Evolutionary conservation across 768 basidiomycete species (phyloP).

Genomic region (Mycena epipterygia): DNA sequence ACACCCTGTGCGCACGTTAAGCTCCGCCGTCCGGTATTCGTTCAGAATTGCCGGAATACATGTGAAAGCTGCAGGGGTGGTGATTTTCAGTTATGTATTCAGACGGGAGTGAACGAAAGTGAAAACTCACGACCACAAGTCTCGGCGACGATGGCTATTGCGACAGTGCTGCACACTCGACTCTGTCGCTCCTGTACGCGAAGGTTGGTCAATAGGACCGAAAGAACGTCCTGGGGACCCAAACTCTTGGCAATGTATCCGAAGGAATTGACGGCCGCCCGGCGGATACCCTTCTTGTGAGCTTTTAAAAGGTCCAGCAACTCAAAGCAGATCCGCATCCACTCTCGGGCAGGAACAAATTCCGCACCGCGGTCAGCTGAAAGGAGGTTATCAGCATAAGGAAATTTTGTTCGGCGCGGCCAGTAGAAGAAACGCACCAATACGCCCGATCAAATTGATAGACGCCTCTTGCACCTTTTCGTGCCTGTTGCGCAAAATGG

Average conservation of each 20-base stretch:
- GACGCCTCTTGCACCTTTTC: slow-evolving; percentile 99
- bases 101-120: not conserved
- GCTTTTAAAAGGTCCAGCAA: slow-evolving; percentile 96
- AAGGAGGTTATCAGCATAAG: slow-evolving; percentile 13
- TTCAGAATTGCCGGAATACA: slow-evolving; percentile 99
- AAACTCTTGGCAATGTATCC: slow-evolving; percentile 99
- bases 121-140: slow-evolving; percentile 81
- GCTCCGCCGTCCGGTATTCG: slow-evolving; percentile 97
- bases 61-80: slow-evolving; percentile 78
- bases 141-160: slow-evolving; percentile 96
- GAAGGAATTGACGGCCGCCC: slow-evolving; percentile 99
- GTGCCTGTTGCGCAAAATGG: slow-evolving; percentile 98
- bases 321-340: slow-evolving; percentile 99
- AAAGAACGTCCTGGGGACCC: slow-evolving; percentile 98
- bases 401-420: slow-evolving; percentile 4
- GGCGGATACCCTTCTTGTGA: slow-evolving; percentile 98
- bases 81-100: slow-evolving; percentile 28
- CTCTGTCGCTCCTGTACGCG: slow-evolving; percentile 99
- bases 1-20: slow-evolving; percentile 99
- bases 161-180: slow-evolving; percentile 98
- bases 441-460: slow-evolving; percentile 99
- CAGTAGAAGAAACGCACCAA: slow-evolving; percentile 62
- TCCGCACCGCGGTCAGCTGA: slow-evolving; percentile 97
- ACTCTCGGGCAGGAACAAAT: slow-evolving; percentile 98
- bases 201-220: slow-evolving; percentile 94